Conservation (phyloP, 768 basidiomycete species). For the Suillus alpinus region DNA sequence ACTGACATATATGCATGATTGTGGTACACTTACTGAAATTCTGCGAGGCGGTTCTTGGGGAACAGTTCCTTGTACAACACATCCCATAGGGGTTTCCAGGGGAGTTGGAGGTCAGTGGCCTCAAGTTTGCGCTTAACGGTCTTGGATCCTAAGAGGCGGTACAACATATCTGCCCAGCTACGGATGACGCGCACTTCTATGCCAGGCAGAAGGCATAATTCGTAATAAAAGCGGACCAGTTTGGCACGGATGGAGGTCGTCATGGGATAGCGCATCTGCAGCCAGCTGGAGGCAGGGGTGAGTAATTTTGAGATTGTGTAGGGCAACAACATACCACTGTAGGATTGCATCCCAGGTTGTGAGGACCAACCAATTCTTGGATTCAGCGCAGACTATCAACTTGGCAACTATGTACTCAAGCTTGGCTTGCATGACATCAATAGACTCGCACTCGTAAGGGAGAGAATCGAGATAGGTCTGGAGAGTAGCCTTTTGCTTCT, state of each 20-base stretch:
- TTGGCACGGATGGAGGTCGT: slow-evolving; percentile 64
- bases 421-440: slow-evolving; percentile 67
- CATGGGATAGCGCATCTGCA: slow-evolving; percentile 79
- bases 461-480: slow-evolving; percentile 64
- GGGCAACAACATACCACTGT: slow-evolving; percentile 54
- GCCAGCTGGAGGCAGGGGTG: slow-evolving; percentile 51
- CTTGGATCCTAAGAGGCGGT: slow-evolving; percentile 66
- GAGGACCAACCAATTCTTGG: slow-evolving; percentile 72
- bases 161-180: slow-evolving; percentile 77
- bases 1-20: not conserved
- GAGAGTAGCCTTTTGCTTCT: slow-evolving; percentile 59
- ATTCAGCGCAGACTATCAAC: slow-evolving; percentile 66
- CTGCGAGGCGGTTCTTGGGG: slow-evolving; percentile 62
- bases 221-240: slow-evolving; percentile 73
- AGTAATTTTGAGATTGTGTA: slow-evolving; percentile 1
- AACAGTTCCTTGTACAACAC: slow-evolving; percentile 71
- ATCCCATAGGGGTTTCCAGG: slow-evolving; percentile 78
- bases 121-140: slow-evolving; percentile 70
- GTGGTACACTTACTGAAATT: slow-evolving; percentile 44
- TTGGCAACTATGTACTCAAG: slow-evolving; percentile 69
- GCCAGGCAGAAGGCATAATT: slow-evolving; percentile 74
- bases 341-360: slow-evolving; percentile 79
- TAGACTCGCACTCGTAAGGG: slow-evolving; percentile 71
- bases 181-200: slow-evolving; percentile 69
- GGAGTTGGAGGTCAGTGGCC: slow-evolving; percentile 59